Evolutionary conservation across 306 rosid genomes (phyloP), one percentile per base, ranked within the genome.

Genomic region (Lagenaria siceraria): DNA sequence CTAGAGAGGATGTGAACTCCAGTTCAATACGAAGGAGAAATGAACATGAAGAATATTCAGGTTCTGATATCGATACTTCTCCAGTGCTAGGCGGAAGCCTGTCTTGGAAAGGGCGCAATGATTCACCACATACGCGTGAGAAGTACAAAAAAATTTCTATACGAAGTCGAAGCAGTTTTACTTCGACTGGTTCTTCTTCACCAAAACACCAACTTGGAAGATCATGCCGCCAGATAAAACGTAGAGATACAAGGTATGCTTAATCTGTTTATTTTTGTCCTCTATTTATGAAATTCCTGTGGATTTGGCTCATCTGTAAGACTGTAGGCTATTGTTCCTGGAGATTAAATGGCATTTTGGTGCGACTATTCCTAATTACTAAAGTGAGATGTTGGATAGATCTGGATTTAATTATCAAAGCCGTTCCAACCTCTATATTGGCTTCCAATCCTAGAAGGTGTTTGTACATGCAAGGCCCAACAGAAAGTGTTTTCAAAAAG

Each of bases 101-200:
- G 86, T 92, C 97, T 79, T 92, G 98, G 98, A 95, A 92, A 83
- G 98, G 97, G 75, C 96, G 87, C 36, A 83, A 43, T 49, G 80
- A 84, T 79, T 84, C 88, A 77, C 56, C 91, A 19, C 83, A 59
- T 66, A 84, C 92, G 42, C 87, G 75, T 66, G 96, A 90, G 80
- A 90, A 82, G 81, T 79, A 75, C 82, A 92, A 88, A 84, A 81
- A 78, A 49, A 27, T 73, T 46, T 85, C 88, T 65, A 21, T 56
- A 19, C 84, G 87, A 83, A 86, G 91, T 80, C 88, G 85, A 74
- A 84, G 74, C 72, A 84, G 84, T 87, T 74, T 85, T 77, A 63
- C 90, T 76, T 86, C 92, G 56, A 42, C 76, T 7, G 79, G 87
- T 79, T 92, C 91, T 71, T 76, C 80, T 78, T 88, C 97, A 48